Percentiles rank a stretch among this genome's conserved stretches.
phyloP scores from a whole-genome alignment of 371 early-diverging fungal genomes.

The Actinomucor elegans region DNA sequence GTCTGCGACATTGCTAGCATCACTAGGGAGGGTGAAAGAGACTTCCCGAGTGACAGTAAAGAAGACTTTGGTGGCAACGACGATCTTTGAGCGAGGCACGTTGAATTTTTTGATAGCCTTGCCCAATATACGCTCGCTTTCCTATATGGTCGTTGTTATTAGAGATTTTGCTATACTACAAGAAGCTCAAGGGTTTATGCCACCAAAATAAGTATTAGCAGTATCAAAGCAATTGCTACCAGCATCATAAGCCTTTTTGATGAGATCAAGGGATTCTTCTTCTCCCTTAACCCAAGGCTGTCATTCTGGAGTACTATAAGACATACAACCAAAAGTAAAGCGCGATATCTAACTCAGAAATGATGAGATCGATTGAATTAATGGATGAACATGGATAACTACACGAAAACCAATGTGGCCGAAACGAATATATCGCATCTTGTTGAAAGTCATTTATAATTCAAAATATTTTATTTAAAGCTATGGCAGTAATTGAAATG shows the following conservation, averaged over 20 bases:
- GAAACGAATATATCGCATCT: conserved; percentile 20
- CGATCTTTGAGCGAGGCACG: conserved; percentile 40
- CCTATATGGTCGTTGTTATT: no score
- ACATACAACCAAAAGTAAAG: conserved; percentile 31
- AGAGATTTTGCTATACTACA: no score
- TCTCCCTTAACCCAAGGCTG: conserved; percentile 24
- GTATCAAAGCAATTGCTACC: conserved; percentile 42
- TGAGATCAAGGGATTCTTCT: conserved; percentile 31
- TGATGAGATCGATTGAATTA: not conserved
- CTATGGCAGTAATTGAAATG: no score
- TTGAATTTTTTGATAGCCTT: conserved; percentile 41
- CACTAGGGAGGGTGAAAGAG: no score
- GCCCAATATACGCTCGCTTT: conserved; percentile 42
- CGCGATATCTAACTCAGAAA: not conserved
- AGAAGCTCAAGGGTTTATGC: no score
- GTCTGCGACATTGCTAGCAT: not conserved
- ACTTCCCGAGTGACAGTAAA: conserved; percentile 14
- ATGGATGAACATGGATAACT: no score
- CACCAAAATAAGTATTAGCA: conserved; percentile 36
- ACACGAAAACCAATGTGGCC: conserved; percentile 18
- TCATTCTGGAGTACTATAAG: conserved; percentile 21
- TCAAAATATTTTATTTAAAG: no score
- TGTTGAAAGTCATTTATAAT: no score
- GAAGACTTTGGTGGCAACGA: conserved; percentile 46
- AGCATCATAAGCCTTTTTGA: conserved; percentile 39